phyloP scores from a whole-genome alignment of 495 filamentous ascomycete species.

The Penicillium antarcticum region DNA sequence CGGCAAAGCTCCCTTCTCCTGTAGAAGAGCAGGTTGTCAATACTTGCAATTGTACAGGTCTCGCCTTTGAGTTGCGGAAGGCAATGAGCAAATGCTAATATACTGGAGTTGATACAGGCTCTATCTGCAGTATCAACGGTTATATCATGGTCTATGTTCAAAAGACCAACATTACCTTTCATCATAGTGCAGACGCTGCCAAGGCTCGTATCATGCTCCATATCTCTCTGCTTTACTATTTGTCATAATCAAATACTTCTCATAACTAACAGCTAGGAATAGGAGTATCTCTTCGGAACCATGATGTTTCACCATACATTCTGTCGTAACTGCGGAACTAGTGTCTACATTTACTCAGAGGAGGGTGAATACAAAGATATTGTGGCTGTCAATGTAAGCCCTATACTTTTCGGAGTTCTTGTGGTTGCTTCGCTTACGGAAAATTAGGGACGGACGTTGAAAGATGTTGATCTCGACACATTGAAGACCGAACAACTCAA shows the following conservation, averaged over 20 bases:
- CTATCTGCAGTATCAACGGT: conserved; percentile 5
- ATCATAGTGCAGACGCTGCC: background rate
- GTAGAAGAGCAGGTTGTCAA: background rate
- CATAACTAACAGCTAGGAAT: too few species aligned
- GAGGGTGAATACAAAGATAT: background rate
- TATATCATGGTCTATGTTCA: conserved; percentile 2
- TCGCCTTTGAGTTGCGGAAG: background rate
- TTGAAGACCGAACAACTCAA: background rate
- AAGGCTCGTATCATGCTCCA: background rate
- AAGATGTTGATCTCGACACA: background rate
- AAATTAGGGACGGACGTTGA: background rate
- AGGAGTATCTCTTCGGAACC: conserved; percentile 11
- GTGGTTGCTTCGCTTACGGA: background rate
- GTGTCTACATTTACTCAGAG: conserved; percentile 3
- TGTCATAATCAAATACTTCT: background rate
- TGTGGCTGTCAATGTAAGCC: conserved; percentile 5
- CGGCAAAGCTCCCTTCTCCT: background rate
- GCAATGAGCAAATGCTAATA: background rate
- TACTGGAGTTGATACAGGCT: background rate
- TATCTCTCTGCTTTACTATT: too few species aligned
- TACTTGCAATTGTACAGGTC: background rate
- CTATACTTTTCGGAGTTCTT: too few species aligned
- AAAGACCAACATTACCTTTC: background rate
- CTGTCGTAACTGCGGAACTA: conserved; percentile 6
- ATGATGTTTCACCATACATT: conserved; percentile 3